Evolutionary conservation across 1,139 yeast species (phyloP).

Genomic region (Sugiyamaella japonica): DNA sequence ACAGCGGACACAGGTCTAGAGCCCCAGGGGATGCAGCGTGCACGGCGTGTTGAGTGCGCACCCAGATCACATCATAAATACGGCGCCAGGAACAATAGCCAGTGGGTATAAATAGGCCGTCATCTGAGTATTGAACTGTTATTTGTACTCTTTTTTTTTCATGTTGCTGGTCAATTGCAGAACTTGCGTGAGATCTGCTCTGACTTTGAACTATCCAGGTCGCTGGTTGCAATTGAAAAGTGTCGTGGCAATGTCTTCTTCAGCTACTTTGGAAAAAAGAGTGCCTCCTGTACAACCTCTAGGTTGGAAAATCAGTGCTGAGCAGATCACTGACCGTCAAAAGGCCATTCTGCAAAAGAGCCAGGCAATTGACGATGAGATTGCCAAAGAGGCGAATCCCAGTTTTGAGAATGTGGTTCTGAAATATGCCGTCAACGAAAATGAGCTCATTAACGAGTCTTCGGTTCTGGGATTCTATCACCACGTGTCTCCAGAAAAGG

Average conservation of each 20-base stretch:
- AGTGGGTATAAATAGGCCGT: not conserved
- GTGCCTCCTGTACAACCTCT: constrained; percentile 53
- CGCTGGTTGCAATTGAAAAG: not conserved
- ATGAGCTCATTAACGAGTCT: constrained; percentile 47
- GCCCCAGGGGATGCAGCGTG: not conserved
- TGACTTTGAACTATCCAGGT: not conserved
- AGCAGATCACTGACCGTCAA: constrained; percentile 48
- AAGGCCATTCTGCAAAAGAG: constrained; percentile 49
- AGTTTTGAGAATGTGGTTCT: constrained; percentile 56
- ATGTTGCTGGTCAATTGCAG: not conserved
- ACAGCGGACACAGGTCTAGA: not conserved
- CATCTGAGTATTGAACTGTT: not conserved
- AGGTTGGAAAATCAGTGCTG: constrained; percentile 61
- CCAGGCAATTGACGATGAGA: constrained; percentile 51
- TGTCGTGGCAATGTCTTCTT: constrained; percentile 1
- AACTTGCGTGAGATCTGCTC: not conserved
- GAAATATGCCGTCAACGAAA: constrained; percentile 53
- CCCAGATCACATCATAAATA: not conserved
- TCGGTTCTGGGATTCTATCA: constrained; percentile 64
- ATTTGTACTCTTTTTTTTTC: not conserved
- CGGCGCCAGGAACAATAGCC: not conserved
- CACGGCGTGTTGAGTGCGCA: not conserved
- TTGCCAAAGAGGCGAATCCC: constrained; percentile 53
- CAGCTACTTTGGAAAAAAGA: constrained; percentile 17
- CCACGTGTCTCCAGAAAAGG: constrained; percentile 64